Base-by-base conservation (phyloP, 129 eudicot species). In the Chrysanthemum seticuspe region DNA sequence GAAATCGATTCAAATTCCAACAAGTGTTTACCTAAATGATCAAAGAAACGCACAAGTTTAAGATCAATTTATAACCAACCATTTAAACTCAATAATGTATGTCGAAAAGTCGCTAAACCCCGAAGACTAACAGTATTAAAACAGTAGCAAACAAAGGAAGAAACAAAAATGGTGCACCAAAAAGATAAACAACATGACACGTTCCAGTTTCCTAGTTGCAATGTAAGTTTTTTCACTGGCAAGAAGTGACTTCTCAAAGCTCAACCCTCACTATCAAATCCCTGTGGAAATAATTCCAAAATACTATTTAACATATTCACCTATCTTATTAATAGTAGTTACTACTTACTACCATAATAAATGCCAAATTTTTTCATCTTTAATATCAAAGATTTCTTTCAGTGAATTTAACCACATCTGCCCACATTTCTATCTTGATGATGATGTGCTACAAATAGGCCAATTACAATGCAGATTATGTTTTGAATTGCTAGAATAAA, bases 221-320 rank as follows among this genome's bases (percentile, higher is more conserved):
- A 78, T 78, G 62, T 65, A 64, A 44, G 50, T 23, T 70, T 62
- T 77, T 54, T 77, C 12, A 63, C 74, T 57, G 82, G 77, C 82
- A 65, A 65, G 82, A 78, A 78, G 82, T 78, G 82, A 72, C 82
- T 78, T 78, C 53, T 54, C 82, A 78, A 78, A 78, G 68, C 45
- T 72, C 82, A 78, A 72, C 78, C 27, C 82, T 78, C 82, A 72
- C 77, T 13, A 78, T 65, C 82, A 78, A 23, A 65, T 65, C 69
- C 78, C 73, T 72, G 78, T 78, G 60, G 62, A 65, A 65, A 78
- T 55, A 78, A 73, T 76, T 51, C 13, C 63, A 69, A 68, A 65
- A 13, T 47, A 68, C 69, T 68, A 58, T 68, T 55, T 58, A 65
- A 72, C 54, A 78, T 53, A 49, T 65, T 29, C 14, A 13, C 48